phyloP scores from a whole-genome alignment of 2,329 filamentous ascomycete species.

The Myriangium duriaei region DNA sequence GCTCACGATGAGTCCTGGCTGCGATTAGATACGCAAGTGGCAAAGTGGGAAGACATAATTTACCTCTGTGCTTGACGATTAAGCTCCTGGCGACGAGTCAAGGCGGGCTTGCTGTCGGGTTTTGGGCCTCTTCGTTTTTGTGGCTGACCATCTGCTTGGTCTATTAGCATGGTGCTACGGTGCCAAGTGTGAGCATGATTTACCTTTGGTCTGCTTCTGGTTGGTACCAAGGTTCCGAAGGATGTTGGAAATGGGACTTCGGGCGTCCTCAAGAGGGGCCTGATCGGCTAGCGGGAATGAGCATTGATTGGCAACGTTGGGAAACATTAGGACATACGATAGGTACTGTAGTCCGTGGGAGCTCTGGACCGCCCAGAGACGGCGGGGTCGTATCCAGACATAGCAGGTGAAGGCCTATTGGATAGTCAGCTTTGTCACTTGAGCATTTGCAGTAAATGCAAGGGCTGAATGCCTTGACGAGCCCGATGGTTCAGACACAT shows the following conservation, averaged over 20 bases:
- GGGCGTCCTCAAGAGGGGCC: constrained; percentile 4
- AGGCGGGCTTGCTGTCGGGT: constrained; percentile 86
- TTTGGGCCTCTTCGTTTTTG: constrained; percentile 89
- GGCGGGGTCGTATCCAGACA: background rate
- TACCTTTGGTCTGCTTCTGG: constrained; percentile 69
- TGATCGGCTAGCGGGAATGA: background rate
- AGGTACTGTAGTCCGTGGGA: background rate
- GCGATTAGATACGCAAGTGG: constrained; percentile 8
- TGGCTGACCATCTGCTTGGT: constrained; percentile 69
- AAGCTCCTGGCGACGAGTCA: constrained; percentile 83
- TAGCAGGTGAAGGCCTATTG: too few species aligned
- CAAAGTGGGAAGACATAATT: constrained; percentile 12
- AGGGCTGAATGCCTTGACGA: too few species aligned
- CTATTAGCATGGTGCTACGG: constrained; percentile 3
- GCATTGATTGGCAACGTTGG: background rate
- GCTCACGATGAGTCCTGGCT: constrained; percentile 83
- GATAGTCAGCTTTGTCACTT: too few species aligned
- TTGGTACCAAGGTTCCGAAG: constrained; percentile 52
- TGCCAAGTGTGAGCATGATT: constrained; percentile 11
- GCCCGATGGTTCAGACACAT: too few species aligned
- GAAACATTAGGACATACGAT: background rate
- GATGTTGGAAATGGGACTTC: constrained; percentile 26
- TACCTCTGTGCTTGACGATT: constrained; percentile 95
- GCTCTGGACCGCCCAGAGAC: background rate
- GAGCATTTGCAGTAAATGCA: too few species aligned